Conservation (phyloP, 352 stramenopile genomes). For the Phytopythium mirpurense region DNA sequence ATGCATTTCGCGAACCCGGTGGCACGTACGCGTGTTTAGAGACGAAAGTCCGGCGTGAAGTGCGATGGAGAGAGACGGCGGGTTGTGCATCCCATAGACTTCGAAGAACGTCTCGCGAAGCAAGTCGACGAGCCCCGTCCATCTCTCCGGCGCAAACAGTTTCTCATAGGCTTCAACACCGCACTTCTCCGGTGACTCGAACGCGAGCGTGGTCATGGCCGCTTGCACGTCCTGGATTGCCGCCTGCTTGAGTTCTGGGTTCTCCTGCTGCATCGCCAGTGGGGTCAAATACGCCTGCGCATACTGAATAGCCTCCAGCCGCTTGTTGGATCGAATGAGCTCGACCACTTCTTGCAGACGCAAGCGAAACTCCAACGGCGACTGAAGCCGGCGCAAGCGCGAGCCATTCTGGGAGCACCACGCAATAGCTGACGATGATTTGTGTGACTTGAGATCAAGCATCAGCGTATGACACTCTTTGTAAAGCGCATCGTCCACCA, state of each 20-base stretch:
- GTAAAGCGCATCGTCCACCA: constrained; percentile 67
- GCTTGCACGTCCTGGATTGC: constrained; percentile 67
- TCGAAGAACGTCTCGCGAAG: constrained; percentile 63
- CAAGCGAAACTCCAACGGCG: constrained; percentile 65
- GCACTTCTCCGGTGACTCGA: constrained; percentile 51
- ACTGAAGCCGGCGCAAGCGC: constrained; percentile 62
- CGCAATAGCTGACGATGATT: constrained; percentile 40
- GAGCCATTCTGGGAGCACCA: constrained; percentile 76
- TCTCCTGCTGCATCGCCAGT: constrained; percentile 61
- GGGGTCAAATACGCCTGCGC: constrained; percentile 56
- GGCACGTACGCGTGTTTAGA: constrained; percentile 70
- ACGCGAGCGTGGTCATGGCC: constrained; percentile 72
- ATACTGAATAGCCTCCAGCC: constrained; percentile 69
- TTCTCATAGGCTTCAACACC: constrained; percentile 53
- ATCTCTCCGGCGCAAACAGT: constrained; percentile 62
- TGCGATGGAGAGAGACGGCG: constrained; percentile 56
- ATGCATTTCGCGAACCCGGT: constrained; percentile 37
- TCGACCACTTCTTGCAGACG: constrained; percentile 77
- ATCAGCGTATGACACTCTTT: constrained; percentile 48
- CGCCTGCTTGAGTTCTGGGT: constrained; percentile 33
- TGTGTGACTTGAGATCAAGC: constrained; percentile 43
- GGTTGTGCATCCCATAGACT: constrained; percentile 65
- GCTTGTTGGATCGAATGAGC: constrained; percentile 63
- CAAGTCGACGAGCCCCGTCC: constrained; percentile 44
- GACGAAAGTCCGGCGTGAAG: constrained; percentile 66